These are phyloP conservation scores for Biscogniauxia mediterranea DNA, from an alignment of 2,329 filamentous ascomycete species.

Conservation along the genomic window DNA sequence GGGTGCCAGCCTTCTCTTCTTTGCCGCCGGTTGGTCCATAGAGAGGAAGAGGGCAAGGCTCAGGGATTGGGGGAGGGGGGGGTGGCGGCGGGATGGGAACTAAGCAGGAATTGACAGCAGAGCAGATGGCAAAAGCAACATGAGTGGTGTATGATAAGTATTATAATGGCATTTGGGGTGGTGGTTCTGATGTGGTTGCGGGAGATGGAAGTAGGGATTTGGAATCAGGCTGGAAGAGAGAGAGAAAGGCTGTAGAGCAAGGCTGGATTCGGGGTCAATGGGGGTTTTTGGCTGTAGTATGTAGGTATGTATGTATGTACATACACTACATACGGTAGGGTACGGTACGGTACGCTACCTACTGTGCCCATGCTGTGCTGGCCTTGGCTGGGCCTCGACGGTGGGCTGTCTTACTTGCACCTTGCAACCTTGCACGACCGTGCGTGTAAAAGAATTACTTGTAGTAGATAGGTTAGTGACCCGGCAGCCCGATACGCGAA, in stretches of 20 bases:
- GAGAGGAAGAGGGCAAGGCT: conserved; percentile 1
- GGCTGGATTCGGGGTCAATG: conserved; percentile 19
- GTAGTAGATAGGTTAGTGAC: no score
- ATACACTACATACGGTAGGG: no score
- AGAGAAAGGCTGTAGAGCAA: conserved; percentile 22
- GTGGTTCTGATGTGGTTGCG: conserved; percentile 8
- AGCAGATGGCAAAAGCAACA: conserved; percentile 3
- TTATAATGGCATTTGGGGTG: conserved; percentile 6
- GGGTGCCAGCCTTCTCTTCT: conserved; percentile 40
- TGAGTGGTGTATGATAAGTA: conserved; percentile 9
- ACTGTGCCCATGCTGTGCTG: background rate
- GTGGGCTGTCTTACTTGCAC: no score
- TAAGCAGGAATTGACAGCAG: conserved; percentile 13
- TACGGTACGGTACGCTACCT: no score
- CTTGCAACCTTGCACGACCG: no score
- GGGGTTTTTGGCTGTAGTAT: conserved; percentile 1
- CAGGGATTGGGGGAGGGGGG: background rate
- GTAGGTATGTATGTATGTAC: no score
- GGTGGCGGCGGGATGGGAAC: conserved; percentile 1
- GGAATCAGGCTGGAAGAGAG: conserved; percentile 21
- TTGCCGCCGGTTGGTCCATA: conserved; percentile 38
- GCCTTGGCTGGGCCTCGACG: no score
- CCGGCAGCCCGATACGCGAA: no score
- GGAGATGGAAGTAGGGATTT: conserved; percentile 3
- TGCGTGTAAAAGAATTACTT: no score